These are phyloP conservation scores for Aspergillus alliaceus DNA, from an alignment of 2,329 filamentous ascomycete genomes.

Conservation along the genomic window DNA sequence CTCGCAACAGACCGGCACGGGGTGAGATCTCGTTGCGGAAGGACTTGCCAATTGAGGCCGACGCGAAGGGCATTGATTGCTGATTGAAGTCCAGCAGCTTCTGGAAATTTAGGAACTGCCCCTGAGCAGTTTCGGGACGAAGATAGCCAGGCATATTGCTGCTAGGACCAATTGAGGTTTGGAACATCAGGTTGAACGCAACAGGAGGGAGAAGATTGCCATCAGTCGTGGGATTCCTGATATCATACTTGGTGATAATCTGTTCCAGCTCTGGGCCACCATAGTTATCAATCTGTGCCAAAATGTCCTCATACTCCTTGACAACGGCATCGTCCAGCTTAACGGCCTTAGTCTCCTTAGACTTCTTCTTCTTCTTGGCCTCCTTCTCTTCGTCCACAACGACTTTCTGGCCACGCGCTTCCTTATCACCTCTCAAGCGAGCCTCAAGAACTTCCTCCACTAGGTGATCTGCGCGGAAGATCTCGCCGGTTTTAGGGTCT, in stretches of 20 bases:
- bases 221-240: slow-evolving; percentile 82
- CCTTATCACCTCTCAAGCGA: slow-evolving; percentile 84
- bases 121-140: slow-evolving; percentile 93
- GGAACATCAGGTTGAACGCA: slow-evolving; percentile 98
- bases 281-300: slow-evolving; percentile 96
- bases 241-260: slow-evolving; percentile 87
- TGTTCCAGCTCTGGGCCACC: slow-evolving; percentile 80
- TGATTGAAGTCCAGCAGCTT: slow-evolving; percentile 97
- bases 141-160: slow-evolving; percentile 83
- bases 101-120: slow-evolving; percentile 95
- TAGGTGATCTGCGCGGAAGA: slow-evolving; percentile 92
- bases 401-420: slow-evolving; percentile 78
- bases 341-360: slow-evolving; percentile 72
- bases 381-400: slow-evolving; percentile 71
- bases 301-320: slow-evolving; percentile 84
- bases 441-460: slow-evolving; percentile 91
- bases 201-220: slow-evolving; percentile 77
- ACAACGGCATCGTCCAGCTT: slow-evolving; percentile 85
- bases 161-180: slow-evolving; percentile 90
- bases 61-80: slow-evolving; percentile 92
- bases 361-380: slow-evolving; percentile 86
- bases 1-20: slow-evolving; percentile 82
- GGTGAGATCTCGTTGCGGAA: slow-evolving; percentile 99
- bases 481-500: slow-evolving; percentile 95
- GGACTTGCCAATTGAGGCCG: slow-evolving; percentile 94